Base-by-base conservation (phyloP, 306 rosid genomes). In the Begonia loranthoides region DNA sequence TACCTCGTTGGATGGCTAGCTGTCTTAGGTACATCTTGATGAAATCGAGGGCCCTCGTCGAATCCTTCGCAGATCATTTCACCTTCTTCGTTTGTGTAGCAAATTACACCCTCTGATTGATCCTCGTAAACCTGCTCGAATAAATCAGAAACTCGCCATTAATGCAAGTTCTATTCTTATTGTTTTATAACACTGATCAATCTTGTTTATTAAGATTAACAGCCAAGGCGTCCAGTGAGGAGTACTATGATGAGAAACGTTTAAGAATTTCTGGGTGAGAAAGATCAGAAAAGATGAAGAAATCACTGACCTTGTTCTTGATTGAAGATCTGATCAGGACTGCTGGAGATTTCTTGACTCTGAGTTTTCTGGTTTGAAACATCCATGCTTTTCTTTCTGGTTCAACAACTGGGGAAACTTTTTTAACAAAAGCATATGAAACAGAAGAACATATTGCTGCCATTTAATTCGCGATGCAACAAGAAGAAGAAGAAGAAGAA, bases 21-120 rank as follows among this genome's bases (percentile, higher is more conserved):
- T 65, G 76, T 64, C 48, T 56, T 73, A 19, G 83, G 71, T 57
- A 66, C 54, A 58, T 70, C 71, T 44, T 49, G 80, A 56, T 76
- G 78, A 66, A 73, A 74, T 38, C 81, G 74, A 70, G 95, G 94
- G 19, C 90, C 92, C 63, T 90, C 99, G 61, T 85, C 95, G 24
- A 61, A 79, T n/a, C 87, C 99, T 80, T 90, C 95, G 51, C 99
- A 90, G 39, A 86, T 64, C 47, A 82, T 70, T 58, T 85, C 94
- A 28, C 99, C 95, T 64, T 65, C 73, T 12, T 80, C 95, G 67
- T 86, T 94, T 56, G 64, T 66, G 49, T 82, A 90, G 68, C 99
- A 90, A 43, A 90, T 54, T 66, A 90, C 71, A 47, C 99, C 99
- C 45, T 82, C 64, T 17, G 78, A 70, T 57, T 21, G 56, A 71